A percentile compares a stretch with the other conserved stretches of the same genome.
Conservation (phyloP, 495 filamentous ascomycete species). For the Neurospora sp. region DNA sequence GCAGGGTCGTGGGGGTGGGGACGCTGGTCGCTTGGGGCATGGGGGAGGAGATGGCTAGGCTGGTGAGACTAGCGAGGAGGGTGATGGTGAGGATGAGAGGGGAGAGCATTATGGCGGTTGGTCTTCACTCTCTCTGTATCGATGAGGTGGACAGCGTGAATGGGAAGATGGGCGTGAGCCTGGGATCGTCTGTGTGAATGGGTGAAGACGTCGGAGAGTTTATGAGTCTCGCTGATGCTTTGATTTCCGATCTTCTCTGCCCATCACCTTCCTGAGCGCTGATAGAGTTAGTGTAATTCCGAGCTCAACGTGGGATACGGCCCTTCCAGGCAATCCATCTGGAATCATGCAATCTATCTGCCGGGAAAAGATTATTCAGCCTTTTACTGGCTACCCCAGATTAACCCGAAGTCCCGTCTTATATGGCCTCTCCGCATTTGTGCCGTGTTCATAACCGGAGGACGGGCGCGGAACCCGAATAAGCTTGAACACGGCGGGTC, state of each 20-base stretch:
- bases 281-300: rapidly evolving
- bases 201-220: neutral
- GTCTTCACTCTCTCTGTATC: neutral
- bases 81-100: neutral
- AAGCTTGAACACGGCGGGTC: too few species aligned
- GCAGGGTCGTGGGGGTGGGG: conserved; percentile 28
- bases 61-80: neutral
- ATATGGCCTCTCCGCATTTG: neutral
- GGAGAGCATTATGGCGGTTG: neutral
- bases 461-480: neutral
- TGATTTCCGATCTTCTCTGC: neutral
- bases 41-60: neutral
- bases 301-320: neutral
- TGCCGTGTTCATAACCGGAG: neutral
- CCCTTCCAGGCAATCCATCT: neutral
- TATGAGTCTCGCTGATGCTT: neutral
- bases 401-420: neutral
- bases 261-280: neutral
- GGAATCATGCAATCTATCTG: neutral
- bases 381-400: neutral
- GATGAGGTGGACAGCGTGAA: neutral
- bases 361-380: neutral
- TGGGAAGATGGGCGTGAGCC: neutral
- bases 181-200: too few species aligned
- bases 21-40: neutral